phyloP scores from a whole-genome alignment of 2,329 filamentous ascomycete species.

The Verticillium longisporum region DNA sequence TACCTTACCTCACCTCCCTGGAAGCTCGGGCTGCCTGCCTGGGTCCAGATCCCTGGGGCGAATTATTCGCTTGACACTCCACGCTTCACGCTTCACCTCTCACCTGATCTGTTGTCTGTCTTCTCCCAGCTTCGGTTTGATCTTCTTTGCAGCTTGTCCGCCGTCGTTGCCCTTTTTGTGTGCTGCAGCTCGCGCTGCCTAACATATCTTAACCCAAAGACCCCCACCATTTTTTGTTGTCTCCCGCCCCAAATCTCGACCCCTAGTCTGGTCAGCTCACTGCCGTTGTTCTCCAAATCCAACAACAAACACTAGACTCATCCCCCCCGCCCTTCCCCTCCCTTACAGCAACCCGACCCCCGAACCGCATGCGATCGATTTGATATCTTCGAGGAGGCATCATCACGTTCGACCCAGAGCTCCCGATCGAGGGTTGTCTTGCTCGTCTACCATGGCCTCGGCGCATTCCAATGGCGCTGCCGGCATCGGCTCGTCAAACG shows the following conservation, averaged over 20 bases:
- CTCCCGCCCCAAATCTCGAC: background rate
- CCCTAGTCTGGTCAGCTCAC: background rate
- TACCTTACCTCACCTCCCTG: too few relatives aligned
- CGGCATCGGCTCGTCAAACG: conserved; percentile 22
- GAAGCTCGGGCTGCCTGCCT: background rate
- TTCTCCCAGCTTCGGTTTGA: background rate
- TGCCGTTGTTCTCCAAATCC: background rate
- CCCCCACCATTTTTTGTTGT: background rate
- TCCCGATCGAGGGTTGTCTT: background rate
- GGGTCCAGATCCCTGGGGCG: background rate
- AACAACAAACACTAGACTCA: background rate
- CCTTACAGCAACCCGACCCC: background rate
- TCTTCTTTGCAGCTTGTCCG: background rate
- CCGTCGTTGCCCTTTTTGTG: background rate
- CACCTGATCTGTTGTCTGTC: background rate
- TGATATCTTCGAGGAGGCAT: background rate
- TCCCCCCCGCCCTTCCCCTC: background rate
- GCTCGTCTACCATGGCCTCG: conserved; percentile 21
- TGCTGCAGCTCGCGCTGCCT: background rate
- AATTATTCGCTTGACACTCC: background rate
- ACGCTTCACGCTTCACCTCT: background rate
- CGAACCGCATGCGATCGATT: background rate
- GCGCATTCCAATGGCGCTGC: conserved; percentile 24
- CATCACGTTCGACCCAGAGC: background rate
- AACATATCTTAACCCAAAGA: background rate